Evolutionary conservation across 129 eudicot species (phyloP), one percentile per base, ranked within the genome.

Genomic region (Cynara cardunculus): DNA sequence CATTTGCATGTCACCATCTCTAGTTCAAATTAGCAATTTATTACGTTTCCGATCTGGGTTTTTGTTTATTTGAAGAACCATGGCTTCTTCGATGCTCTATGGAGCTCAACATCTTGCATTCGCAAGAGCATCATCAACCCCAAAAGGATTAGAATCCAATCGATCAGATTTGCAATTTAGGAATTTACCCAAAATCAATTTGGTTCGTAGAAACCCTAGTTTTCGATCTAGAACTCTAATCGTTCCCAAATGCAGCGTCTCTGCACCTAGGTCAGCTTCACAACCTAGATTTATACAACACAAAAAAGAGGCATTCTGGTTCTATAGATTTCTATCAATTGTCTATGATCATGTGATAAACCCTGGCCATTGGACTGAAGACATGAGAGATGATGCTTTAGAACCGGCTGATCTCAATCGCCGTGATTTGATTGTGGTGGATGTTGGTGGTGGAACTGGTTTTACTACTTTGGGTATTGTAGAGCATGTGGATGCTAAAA

Each of bases 281-380:
- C 94, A 90, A 70, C 98, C 94, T 19, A 86, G 98, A 49, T 93
- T 93, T 80, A 93, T 93, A 22, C 94, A 93, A 31, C 96, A 93
- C 75, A 93, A 93, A 39, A 87, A 93, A 59, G 94, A 90, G 81
- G 96, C 98, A 0, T 93, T 93, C 85, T 90, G 98, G 98, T 93
- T 93, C 14, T 93, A 93, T 13, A 89, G 96, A 78, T 93, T 93
- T 73, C 69, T 93, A 37, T 93, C 96, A 1, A 89, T 93, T 73
- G 94, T 89, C 28, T 90, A 93, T 72, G 94, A 93, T 86, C 96
- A 93, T 85, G 91, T 93, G 75, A 90, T 90, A 70, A 90, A 93
- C 84, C 98, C 96, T 73, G 96, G 96, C 3, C 98, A 90, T 79
- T 93, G 98, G 96, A 93, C 96, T 34, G 94, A 90, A 72, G 96